phyloP scores from a whole-genome alignment of 495 filamentous ascomycete species.

The Penicillium fimorum region DNA sequence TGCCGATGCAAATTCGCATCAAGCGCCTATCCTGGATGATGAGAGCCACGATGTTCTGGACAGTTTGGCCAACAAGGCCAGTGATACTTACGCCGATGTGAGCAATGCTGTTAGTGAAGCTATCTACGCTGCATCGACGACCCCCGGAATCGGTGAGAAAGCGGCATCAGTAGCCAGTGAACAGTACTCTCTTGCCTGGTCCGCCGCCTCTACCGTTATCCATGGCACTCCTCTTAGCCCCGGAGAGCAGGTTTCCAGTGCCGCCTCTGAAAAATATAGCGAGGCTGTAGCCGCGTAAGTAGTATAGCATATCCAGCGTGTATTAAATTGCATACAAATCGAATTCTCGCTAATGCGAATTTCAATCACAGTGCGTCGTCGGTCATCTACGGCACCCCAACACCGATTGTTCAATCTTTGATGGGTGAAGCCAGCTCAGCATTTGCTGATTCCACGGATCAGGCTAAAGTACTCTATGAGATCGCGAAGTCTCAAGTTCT shows the following conservation, averaged over 20 bases:
- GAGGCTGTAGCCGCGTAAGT: conserved; percentile 61
- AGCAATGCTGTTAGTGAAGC: conserved; percentile 47
- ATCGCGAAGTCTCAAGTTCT: conserved; percentile 65
- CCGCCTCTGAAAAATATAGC: conserved; percentile 56
- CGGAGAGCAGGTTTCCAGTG: conserved; percentile 48
- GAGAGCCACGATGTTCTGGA: conserved; percentile 49
- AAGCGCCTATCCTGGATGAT: conserved; percentile 45
- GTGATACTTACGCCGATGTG: conserved; percentile 50
- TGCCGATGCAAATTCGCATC: conserved; percentile 19
- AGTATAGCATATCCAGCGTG: neutral
- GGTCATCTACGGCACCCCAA: conserved; percentile 50
- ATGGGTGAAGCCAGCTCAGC: conserved; percentile 39
- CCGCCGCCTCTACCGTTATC: conserved; percentile 56
- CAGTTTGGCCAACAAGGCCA: conserved; percentile 49
- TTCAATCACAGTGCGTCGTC: conserved; percentile 50
- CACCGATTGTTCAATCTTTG: conserved; percentile 45
- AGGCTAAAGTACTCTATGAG: conserved; percentile 62
- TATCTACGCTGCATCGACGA: conserved; percentile 40
- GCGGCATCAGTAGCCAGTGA: conserved; percentile 51
- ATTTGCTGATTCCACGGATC: conserved; percentile 59
- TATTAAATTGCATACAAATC: neutral
- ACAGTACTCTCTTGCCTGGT: conserved; percentile 55
- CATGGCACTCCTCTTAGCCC: conserved; percentile 56
- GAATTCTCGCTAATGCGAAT: conserved; percentile 7
- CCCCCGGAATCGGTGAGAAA: conserved; percentile 43